phyloP scores from a whole-genome alignment of 1,139 yeast species.

The Suhomyces maxii region DNA sequence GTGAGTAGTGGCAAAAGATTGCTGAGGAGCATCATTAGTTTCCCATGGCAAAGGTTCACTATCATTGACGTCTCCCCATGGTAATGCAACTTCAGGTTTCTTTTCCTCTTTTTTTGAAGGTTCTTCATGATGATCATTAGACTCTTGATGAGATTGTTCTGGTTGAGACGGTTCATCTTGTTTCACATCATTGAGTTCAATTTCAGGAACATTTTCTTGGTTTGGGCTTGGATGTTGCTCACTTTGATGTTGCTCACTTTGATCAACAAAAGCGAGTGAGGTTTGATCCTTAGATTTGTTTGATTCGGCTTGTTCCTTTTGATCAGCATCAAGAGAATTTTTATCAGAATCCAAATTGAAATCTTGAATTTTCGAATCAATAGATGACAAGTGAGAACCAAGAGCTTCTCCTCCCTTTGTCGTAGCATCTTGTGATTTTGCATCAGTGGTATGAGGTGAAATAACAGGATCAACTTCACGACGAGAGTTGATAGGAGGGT shows the following conservation, averaged over 20 bases:
- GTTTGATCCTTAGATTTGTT: background rate
- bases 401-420: background rate
- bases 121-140: background rate
- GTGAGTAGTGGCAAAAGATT: background rate
- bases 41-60: conserved; percentile 5
- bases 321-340: background rate
- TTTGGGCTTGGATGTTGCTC: too few relatives aligned
- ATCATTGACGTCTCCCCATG: conserved; percentile 6
- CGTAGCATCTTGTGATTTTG: background rate
- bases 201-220: too few relatives aligned
- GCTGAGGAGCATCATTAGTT: background rate
- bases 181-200: too few relatives aligned
- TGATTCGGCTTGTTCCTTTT: background rate
- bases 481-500: background rate
- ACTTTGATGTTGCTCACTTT: too few relatives aligned
- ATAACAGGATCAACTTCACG: background rate
- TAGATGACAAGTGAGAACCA: background rate
- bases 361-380: conserved; percentile 1
- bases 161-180: too few relatives aligned
- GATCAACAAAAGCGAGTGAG: too few relatives aligned
- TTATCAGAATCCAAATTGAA: background rate
- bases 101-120: background rate
- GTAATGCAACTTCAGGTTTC: conserved; percentile 1
- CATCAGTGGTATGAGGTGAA: conserved; percentile 3
- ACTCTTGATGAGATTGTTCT: background rate